Percentiles rank a stretch among this genome's conserved stretches.
phyloP scores from a whole-genome alignment of 768 basidiomycete species.

The Psilocybe subaeruginosa region DNA sequence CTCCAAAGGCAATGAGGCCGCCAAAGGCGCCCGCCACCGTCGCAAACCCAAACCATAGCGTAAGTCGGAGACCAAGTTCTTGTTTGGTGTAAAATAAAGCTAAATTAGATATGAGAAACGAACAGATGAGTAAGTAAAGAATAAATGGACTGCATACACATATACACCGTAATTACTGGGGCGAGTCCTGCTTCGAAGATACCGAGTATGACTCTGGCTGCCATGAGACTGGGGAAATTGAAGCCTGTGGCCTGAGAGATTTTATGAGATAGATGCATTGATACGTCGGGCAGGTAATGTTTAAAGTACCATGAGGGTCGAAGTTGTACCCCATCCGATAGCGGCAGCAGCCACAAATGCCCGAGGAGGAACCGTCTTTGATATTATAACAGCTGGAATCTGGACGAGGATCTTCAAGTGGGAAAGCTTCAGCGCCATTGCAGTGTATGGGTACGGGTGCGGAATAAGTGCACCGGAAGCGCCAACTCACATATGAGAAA shows the following conservation, averaged over 20 bases:
- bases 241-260: conserved; percentile 56
- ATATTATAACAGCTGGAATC: conserved; percentile 64
- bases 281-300: neutral
- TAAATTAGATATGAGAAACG: conserved; percentile 24
- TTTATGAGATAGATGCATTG: neutral
- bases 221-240: conserved; percentile 60
- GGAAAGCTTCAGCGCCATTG: neutral
- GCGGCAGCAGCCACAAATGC: conserved; percentile 70
- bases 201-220: conserved; percentile 65
- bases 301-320: conserved; percentile 62
- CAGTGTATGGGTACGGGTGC: neutral
- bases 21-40: conserved; percentile 86
- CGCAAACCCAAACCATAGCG: conserved; percentile 85
- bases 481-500: conserved; percentile 66
- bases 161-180: conserved; percentile 77
- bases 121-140: neutral
- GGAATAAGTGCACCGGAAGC: neutral
- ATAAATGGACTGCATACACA: conserved; percentile 50
- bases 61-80: conserved; percentile 76
- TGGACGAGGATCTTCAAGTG: conserved; percentile 62
- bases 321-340: conserved; percentile 77
- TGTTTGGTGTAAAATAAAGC: conserved; percentile 78
- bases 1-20: conserved; percentile 81
- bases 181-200: conserved; percentile 81
- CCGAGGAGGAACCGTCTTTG: conserved; percentile 71